Evolutionary conservation across 108 stramenopile species (phyloP), one percentile per base, ranked within the genome.

Genomic region (Nitzschia putrida): DNA sequence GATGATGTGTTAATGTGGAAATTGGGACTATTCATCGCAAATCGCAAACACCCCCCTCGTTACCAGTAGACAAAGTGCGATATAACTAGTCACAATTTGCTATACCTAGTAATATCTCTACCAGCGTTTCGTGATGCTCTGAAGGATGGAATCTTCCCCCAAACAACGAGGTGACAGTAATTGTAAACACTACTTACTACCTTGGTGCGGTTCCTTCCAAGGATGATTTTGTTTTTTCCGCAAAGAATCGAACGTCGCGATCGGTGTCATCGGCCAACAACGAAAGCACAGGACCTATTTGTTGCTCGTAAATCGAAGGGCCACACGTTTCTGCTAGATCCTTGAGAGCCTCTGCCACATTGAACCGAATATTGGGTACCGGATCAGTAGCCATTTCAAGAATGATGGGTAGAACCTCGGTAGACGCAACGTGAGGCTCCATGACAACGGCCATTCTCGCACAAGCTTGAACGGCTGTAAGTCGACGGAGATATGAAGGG

Each of bases 361-460:
- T 97, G 71, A 99, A 96, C 25, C 98, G 89, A 40, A 99, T 95
- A 75, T 99, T 99, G 8, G 98, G 90, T 23, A 77, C 97, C n/a
- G 86, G 76, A 67, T 99, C 98, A 7, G 77, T 82, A 3, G 94
- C 91, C 95, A 99, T 94, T 54, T 90, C 83, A 20, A 98, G 64
- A n/a, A 97, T 68, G 20, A 95, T 73, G 9, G 96, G 96, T 16
- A 99, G 76, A 16, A 97, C 66, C 64, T 95, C 92, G 47, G 60
- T 57, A 37, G 70, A 52, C 7, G 83, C 86, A 44, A 76, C 63
- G 24, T 77, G 80, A 7, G 66, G 61, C 57, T 95, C 90, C 85
- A 95, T 88, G 22, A 76, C 80, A 29, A 83, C 78, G 4, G 90
- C 85, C 80, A 98, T 91, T 29, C 81, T 63, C 24, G 85, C 76